phyloP scores from a whole-genome alignment of 768 basidiomycete genomes.

The Cystofilobasidium macerans region DNA sequence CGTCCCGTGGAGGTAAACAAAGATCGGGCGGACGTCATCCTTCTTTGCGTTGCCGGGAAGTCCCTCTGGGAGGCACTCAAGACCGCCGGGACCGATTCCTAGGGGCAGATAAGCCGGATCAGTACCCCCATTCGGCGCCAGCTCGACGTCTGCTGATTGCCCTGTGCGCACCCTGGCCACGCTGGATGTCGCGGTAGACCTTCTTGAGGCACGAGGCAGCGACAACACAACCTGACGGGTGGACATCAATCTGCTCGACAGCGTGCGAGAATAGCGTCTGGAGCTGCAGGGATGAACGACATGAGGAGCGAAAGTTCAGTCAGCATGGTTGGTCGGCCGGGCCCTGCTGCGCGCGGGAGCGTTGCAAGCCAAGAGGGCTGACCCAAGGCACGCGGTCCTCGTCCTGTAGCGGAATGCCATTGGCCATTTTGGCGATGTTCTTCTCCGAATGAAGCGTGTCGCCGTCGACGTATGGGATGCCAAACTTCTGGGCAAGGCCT shows the following conservation, averaged over 20 bases:
- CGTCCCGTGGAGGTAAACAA: constrained; percentile 21
- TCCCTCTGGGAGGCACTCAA: constrained; percentile 15
- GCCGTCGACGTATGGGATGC: constrained; percentile 21
- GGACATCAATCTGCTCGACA: background rate
- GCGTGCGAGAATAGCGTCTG: constrained; percentile 9
- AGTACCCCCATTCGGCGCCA: background rate
- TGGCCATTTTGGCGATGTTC: constrained; percentile 18
- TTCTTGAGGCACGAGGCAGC: constrained; percentile 20
- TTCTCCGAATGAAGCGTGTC: constrained; percentile 20
- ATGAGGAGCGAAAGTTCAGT: background rate
- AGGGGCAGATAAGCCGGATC: background rate
- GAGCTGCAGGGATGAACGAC: background rate
- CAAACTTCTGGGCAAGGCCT: constrained; percentile 7
- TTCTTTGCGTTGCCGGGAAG: constrained; percentile 5
- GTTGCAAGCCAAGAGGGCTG: background rate
- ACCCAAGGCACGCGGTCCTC: constrained; percentile 24
- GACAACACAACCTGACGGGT: constrained; percentile 20
- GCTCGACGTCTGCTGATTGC: background rate
- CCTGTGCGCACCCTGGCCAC: constrained; percentile 9
- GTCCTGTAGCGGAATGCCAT: constrained; percentile 6
- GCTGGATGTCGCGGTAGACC: constrained; percentile 22
- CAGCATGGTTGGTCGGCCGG: no score
- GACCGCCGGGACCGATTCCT: background rate
- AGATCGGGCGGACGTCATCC: constrained; percentile 12
- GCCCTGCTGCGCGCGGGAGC: background rate